A percentile compares a stretch with the other conserved stretches of the same genome.
phyloP scores from a whole-genome alignment of 2,329 filamentous ascomycete species.

The Phyllosticta capitalensis region DNA sequence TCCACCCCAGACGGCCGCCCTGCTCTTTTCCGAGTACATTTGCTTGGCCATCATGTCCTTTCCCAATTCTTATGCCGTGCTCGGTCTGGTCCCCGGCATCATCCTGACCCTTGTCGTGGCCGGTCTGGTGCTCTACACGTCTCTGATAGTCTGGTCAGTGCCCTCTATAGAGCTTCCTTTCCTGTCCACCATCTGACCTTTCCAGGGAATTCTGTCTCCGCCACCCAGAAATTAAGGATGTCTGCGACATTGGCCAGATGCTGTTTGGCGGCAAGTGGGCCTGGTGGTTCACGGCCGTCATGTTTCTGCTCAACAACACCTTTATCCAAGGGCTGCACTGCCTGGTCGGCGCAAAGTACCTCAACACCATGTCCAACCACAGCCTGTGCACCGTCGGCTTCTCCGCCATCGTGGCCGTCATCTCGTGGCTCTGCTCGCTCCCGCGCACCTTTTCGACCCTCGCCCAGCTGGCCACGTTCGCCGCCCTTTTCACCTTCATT shows the following conservation, averaged over 20 bases:
- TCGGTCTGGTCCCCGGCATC: conserved; percentile 77
- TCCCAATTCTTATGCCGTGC: conserved; percentile 80
- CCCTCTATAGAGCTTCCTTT: background rate
- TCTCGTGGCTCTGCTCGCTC: conserved; percentile 71
- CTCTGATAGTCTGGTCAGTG: conserved; percentile 51
- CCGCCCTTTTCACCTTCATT: conserved; percentile 81
- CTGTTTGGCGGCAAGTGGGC: conserved; percentile 72
- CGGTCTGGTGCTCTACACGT: conserved; percentile 73
- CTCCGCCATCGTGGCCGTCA: conserved; percentile 60
- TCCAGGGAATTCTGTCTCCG: conserved; percentile 78
- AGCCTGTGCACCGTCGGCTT: conserved; percentile 72
- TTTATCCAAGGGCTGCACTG: conserved; percentile 79
- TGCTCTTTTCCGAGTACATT: conserved; percentile 93
- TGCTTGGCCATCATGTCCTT: conserved; percentile 93
- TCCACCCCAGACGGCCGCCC: conserved; percentile 56
- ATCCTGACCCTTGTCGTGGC: conserved; percentile 76
- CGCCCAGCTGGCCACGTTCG: conserved; percentile 67
- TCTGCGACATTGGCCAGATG: conserved; percentile 93
- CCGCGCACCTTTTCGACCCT: conserved; percentile 78
- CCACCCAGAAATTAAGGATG: conserved; percentile 83
- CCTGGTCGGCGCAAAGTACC: conserved; percentile 72
- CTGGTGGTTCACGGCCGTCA: conserved; percentile 60
- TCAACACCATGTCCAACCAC: conserved; percentile 76
- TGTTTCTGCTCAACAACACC: conserved; percentile 92
- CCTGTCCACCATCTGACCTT: background rate